Percentiles rank a stretch among this genome's conserved stretches.
Conservation (phyloP, 2,329 filamentous ascomycete genomes). For the Fusarium heterosporum region DNA sequence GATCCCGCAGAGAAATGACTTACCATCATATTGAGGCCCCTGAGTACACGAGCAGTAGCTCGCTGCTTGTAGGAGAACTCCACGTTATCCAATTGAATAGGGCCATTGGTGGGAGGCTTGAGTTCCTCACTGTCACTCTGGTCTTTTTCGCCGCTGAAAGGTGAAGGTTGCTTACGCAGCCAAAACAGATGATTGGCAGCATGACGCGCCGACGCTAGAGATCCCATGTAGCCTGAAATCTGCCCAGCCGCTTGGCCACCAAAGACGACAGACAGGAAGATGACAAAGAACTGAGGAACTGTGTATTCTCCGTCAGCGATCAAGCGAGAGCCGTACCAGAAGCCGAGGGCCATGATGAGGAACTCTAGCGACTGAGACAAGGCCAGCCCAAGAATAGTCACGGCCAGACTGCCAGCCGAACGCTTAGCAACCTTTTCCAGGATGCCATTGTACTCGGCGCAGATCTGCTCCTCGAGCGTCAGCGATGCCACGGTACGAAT, state of each 20-base stretch:
- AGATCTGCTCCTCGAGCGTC: conserved; percentile 50
- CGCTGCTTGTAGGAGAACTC: too few species aligned
- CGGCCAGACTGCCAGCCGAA: not conserved
- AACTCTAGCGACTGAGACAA: conserved; percentile 49
- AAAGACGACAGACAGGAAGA: conserved; percentile 54
- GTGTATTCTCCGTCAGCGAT: conserved; percentile 57
- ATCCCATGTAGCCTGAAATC: conserved; percentile 53
- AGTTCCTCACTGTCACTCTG: too few species aligned
- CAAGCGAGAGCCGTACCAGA: conserved; percentile 54
- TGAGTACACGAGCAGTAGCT: too few species aligned
- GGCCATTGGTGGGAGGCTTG: too few species aligned
- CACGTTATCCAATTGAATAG: too few species aligned
- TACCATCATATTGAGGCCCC: too few species aligned
- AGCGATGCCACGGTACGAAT: conserved; percentile 55
- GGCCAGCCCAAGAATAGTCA: conserved; percentile 6
- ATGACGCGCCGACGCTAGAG: not conserved
- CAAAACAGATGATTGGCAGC: conserved; percentile 60
- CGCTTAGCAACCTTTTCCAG: not conserved
- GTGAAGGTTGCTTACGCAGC: conserved; percentile 43
- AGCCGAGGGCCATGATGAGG: conserved; percentile 52
- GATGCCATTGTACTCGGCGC: not conserved
- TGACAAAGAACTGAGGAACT: conserved; percentile 61
- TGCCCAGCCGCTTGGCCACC: conserved; percentile 4
- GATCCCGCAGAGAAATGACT: too few species aligned
- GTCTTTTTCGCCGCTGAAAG: too few species aligned